Conservation (phyloP, 495 filamentous ascomycete species). For the Penicillium goetzii region DNA sequence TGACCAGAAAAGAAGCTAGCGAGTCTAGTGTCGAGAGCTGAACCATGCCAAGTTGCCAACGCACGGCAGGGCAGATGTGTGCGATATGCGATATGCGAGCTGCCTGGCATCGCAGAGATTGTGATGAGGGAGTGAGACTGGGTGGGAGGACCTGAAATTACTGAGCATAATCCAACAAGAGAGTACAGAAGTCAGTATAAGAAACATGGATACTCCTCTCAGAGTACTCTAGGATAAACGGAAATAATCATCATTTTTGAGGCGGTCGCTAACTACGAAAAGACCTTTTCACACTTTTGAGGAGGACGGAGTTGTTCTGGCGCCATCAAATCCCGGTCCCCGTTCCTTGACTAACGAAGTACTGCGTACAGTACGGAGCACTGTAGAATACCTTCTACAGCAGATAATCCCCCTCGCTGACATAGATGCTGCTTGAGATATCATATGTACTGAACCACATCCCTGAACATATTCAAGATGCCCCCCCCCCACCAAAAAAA, state of each 20-base stretch:
- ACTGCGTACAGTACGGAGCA: too few relatives aligned
- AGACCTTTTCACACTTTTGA: not conserved
- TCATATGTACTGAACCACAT: slow-evolving; percentile 22
- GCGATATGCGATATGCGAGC: slow-evolving; percentile 28
- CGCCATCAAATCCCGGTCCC: slow-evolving; percentile 22
- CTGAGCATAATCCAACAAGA: not conserved
- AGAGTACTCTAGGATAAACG: not conserved
- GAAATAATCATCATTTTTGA: not conserved
- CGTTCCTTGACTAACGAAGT: not conserved
- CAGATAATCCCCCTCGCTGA: not conserved
- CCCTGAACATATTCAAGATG: not conserved
- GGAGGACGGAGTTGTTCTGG: not conserved
- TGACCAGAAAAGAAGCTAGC: not conserved
- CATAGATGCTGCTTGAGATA: slow-evolving; percentile 7
- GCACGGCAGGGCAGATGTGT: slow-evolving; percentile 11
- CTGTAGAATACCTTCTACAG: too few relatives aligned
- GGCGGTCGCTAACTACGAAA: not conserved
- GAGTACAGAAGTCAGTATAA: not conserved
- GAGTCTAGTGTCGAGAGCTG: slow-evolving; percentile 10
- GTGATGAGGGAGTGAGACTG: not conserved
- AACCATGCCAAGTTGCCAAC: slow-evolving; percentile 7
- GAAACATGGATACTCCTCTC: not conserved
- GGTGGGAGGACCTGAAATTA: not conserved
- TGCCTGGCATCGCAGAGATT: slow-evolving; percentile 15
- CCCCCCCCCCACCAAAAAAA: too few relatives aligned